Base-by-base conservation (phyloP, 257 asterid genomes). In the Solanum medicagineum region DNA sequence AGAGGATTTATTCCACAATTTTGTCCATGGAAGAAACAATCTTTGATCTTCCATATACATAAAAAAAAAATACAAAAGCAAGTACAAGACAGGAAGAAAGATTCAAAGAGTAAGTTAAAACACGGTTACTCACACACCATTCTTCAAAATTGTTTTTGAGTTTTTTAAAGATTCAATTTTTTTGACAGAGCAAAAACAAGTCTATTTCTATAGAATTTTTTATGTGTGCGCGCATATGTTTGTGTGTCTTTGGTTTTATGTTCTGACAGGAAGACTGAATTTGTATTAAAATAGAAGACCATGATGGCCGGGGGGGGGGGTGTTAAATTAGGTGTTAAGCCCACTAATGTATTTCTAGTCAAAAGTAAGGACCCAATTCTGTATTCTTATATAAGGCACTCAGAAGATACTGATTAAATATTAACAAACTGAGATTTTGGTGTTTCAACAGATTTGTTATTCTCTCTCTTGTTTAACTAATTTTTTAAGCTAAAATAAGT, bases 21-120 rank as follows among this genome's bases (percentile, higher is more conserved):
- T 92, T 91, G 94, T 94, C 95, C 90, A 89, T 90, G 91, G 91
- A 90, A 88, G 62, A 80, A 87, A 70, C 86, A 56, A 79, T 89
- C 60, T 81, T 85, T 71, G 82, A 55, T 86, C 87, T 74, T 82
- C 86, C 74, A 80, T 81, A 87, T 73, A 86, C 81, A 84, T 87
- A 88, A 83, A 86, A 36, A 66, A 83, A 85, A 36, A 59, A 86
- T 17, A 56, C 3, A 56, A 66, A 20, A 60, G 81, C 80, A 85
- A 68, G 84, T 87, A 32, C 60, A 44, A 60, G 36, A 84, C 84
- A 62, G 10, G 51, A 29, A 32, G 83, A 84, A 80, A 42, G 85
- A 88, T 65, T 66, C 90, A 89, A 86, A 74, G 88, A 87, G 87
- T 90, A 88, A 92, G 93, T 92, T 90, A 87, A 90, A 87, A 87